These are phyloP conservation scores for Gossypium ekmanianum DNA, from an alignment of 345 rosid genomes.

Conservation along the genomic window DNA sequence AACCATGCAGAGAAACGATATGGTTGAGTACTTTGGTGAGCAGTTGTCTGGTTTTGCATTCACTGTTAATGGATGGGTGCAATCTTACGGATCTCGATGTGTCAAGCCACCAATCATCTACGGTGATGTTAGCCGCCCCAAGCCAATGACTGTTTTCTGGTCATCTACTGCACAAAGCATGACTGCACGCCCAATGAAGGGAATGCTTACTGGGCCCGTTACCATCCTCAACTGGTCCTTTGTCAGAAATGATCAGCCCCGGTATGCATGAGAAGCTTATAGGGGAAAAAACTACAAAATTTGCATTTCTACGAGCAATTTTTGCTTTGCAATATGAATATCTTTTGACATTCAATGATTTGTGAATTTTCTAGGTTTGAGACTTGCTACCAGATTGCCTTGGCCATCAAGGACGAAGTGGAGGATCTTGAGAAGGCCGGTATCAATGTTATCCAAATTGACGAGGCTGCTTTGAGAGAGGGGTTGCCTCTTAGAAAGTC, in stretches of 20 bases:
- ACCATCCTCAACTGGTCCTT: constrained; percentile 99
- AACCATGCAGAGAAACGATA: constrained; percentile 80
- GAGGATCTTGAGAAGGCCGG: constrained; percentile 95
- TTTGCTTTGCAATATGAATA: neutral
- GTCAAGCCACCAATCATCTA: constrained; percentile 98
- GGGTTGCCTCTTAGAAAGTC: constrained; percentile 97
- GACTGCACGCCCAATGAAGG: constrained; percentile 98
- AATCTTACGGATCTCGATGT: constrained; percentile 95
- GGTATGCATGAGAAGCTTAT: constrained; percentile 37
- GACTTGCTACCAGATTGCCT: constrained; percentile 94
- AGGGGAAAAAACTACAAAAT: no score
- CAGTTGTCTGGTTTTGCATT: constrained; percentile 94
- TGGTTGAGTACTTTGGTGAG: constrained; percentile 99
- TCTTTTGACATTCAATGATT: constrained; percentile 2
- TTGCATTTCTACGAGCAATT: neutral
- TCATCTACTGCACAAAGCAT: constrained; percentile 90
- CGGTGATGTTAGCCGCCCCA: constrained; percentile 99
- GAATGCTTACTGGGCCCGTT: constrained; percentile 99
- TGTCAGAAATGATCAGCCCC: constrained; percentile 94
- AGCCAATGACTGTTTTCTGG: constrained; percentile 98
- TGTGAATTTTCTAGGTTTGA: constrained; percentile 49
- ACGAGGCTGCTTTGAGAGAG: constrained; percentile 97
- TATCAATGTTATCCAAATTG: constrained; percentile 88
- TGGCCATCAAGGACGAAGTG: constrained; percentile 95
- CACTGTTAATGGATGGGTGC: constrained; percentile 98